These are phyloP conservation scores for Tricladium varicosporioides DNA, from an alignment of 2,329 filamentous ascomycete genomes.

Conservation along the genomic window DNA sequence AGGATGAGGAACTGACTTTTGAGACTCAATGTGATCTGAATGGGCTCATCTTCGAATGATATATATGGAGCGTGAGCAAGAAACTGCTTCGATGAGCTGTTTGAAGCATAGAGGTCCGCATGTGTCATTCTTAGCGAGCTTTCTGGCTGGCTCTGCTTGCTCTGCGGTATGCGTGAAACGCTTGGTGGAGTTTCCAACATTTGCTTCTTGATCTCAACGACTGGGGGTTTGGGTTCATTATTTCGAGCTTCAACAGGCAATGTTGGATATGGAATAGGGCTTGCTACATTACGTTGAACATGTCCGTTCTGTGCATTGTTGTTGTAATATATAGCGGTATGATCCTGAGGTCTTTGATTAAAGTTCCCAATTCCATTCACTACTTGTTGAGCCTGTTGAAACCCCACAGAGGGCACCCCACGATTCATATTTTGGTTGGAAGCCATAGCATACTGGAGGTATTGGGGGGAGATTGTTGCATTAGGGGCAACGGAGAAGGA, in stretches of 20 bases:
- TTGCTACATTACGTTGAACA: conserved; percentile 15
- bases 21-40: conserved; percentile 27
- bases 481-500: conserved; percentile 28
- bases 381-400: conserved; percentile 16
- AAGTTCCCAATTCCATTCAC: conserved; percentile 15
- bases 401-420: conserved; percentile 16
- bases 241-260: conserved; percentile 13
- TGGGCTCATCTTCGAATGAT: conserved; percentile 23
- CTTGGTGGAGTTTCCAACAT: conserved; percentile 2
- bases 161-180: conserved; percentile 1
- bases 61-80: conserved; percentile 31
- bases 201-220: conserved; percentile 2
- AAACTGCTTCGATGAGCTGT: conserved; percentile 21
- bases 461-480: conserved; percentile 31
- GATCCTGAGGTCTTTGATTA: conserved; percentile 21
- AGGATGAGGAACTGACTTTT: conserved; percentile 28
- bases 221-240: conserved; percentile 10
- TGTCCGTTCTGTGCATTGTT: conserved; percentile 10
- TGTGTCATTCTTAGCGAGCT: conserved; percentile 26
- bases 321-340: conserved; percentile 12
- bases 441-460: conserved; percentile 28
- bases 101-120: conserved; percentile 24
- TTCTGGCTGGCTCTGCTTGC: conserved; percentile 6
- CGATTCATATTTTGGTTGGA: conserved; percentile 22
- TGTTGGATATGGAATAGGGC: conserved; percentile 14